These are phyloP conservation scores for Barbatosphaeria neglecta DNA, from an alignment of 495 filamentous ascomycete genomes.

Conservation along the genomic window DNA sequence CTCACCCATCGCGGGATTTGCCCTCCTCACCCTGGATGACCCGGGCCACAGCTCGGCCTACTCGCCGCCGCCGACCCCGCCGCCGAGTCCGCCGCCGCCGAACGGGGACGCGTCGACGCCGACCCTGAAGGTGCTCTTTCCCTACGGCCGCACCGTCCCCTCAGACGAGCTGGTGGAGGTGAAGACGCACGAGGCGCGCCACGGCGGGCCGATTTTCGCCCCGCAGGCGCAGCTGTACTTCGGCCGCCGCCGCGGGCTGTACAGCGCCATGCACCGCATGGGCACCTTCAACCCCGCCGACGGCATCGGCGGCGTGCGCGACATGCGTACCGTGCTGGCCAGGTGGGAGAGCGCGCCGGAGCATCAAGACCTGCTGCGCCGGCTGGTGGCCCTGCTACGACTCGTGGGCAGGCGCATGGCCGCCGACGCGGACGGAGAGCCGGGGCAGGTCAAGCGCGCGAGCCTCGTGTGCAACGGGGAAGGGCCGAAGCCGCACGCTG, in stretches of 20 bases:
- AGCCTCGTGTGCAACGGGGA: conserved; percentile 4
- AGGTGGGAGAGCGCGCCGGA: conserved; percentile 2
- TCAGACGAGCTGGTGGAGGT: conserved; percentile 10
- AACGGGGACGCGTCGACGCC: neutral
- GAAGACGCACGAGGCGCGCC: conserved; percentile 8
- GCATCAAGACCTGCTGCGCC: conserved; percentile 3
- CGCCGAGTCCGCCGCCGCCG: neutral
- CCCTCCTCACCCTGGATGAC: conserved; percentile 9
- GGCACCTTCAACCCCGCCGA: conserved; percentile 2
- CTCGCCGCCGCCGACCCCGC: neutral
- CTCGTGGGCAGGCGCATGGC: conserved; percentile 1
- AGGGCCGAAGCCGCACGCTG: neutral
- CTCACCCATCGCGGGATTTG: neutral
- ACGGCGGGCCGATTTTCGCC: neutral
- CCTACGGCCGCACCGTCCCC: conserved; percentile 5
- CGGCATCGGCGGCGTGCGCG: neutral
- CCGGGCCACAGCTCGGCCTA: conserved; percentile 6
- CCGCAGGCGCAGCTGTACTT: conserved; percentile 15
- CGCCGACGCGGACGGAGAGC: neutral
- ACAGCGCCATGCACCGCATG: conserved; percentile 4
- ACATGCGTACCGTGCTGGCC: conserved; percentile 1
- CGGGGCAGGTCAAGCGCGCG: neutral
- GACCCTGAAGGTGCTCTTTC: conserved; percentile 3
- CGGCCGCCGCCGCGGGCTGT: conserved; percentile 4
- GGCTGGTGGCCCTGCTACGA: conserved; percentile 8